These are phyloP conservation scores for Trichoderma aggressivum DNA, from an alignment of 2,329 filamentous ascomycete species.

Conservation along the genomic window DNA sequence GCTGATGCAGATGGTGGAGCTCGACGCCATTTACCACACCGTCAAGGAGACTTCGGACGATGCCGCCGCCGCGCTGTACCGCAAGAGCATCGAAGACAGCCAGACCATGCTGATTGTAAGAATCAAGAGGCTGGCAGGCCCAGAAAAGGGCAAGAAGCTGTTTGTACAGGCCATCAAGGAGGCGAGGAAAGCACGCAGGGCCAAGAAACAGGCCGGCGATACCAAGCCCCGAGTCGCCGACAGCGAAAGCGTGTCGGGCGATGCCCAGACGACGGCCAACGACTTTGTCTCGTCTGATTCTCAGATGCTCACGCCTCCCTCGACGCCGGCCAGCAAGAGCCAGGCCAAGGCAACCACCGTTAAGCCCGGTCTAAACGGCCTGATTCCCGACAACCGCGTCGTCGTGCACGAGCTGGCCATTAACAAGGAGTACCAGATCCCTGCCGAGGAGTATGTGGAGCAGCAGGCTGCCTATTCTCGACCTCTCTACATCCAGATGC, in stretches of 20 bases:
- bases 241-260: slow-evolving; percentile 43
- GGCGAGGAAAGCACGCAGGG: slow-evolving; percentile 61
- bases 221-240: slow-evolving; percentile 66
- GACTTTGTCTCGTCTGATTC: slow-evolving; percentile 40
- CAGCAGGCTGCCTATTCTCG: slow-evolving; percentile 49
- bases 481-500: slow-evolving; percentile 56
- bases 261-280: slow-evolving; percentile 37
- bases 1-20: slow-evolving; percentile 80
- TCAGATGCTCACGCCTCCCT: slow-evolving; percentile 53
- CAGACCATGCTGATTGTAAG: slow-evolving; percentile 75
- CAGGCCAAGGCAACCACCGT: slow-evolving; percentile 35
- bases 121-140: slow-evolving; percentile 74
- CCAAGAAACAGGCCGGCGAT: slow-evolving; percentile 66
- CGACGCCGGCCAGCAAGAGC: slow-evolving; percentile 44
- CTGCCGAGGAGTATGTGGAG: slow-evolving; percentile 56
- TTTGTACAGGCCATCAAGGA: slow-evolving; percentile 73
- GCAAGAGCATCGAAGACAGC: slow-evolving; percentile 75
- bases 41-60: slow-evolving; percentile 75
- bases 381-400: slow-evolving; percentile 69
- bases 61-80: slow-evolving; percentile 71
- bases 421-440: slow-evolving; percentile 73
- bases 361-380: slow-evolving; percentile 46
- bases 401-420: slow-evolving; percentile 78
- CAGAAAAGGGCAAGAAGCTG: slow-evolving; percentile 65
- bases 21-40: slow-evolving; percentile 79